phyloP scores from a whole-genome alignment of 352 stramenopile genomes.

The Chrysophaeum taylorii region DNA sequence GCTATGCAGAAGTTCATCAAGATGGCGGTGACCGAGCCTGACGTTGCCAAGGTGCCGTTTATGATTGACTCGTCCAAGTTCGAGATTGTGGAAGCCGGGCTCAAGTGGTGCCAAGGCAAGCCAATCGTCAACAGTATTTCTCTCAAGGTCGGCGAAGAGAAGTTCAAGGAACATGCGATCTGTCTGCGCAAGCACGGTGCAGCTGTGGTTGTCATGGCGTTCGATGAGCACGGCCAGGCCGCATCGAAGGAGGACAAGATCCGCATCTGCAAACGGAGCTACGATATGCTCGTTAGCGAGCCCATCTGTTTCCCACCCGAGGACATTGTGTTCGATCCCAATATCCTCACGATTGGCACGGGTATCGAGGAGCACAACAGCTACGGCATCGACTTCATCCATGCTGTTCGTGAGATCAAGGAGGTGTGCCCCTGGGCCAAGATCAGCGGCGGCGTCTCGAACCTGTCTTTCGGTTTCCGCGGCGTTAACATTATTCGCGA shows the following conservation, averaged over 20 bases:
- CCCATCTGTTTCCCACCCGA: slow-evolving; percentile 82
- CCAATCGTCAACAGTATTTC: slow-evolving; percentile 94
- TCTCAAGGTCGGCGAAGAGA: slow-evolving; percentile 87
- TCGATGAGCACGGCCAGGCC: slow-evolving; percentile 90
- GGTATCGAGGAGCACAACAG: slow-evolving; percentile 34
- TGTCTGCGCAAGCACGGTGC: slow-evolving; percentile 86
- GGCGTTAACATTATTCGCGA: slow-evolving; percentile 94
- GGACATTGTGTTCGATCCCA: slow-evolving; percentile 96
- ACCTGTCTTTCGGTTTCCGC: slow-evolving; percentile 91
- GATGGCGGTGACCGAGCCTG: slow-evolving; percentile 83
- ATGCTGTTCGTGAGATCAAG: slow-evolving; percentile 83
- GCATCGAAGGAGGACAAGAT: slow-evolving; percentile 86
- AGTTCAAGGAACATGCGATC: slow-evolving; percentile 85
- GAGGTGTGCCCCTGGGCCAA: slow-evolving; percentile 85
- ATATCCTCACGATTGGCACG: slow-evolving; percentile 92
- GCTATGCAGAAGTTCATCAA: slow-evolving; percentile 95
- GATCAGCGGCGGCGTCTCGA: slow-evolving; percentile 88
- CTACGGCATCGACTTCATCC: slow-evolving; percentile 87
- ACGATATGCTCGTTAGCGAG: slow-evolving; percentile 88
- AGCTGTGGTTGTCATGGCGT: slow-evolving; percentile 93
- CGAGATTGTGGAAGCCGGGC: slow-evolving; percentile 86
- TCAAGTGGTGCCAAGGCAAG: slow-evolving; percentile 94
- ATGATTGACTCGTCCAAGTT: slow-evolving; percentile 97
- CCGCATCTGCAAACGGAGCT: slow-evolving; percentile 94
- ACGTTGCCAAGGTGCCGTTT: slow-evolving; percentile 62